Conservation (phyloP, 176 grass and related monocot genomes). For the Triticum aestivum region DNA sequence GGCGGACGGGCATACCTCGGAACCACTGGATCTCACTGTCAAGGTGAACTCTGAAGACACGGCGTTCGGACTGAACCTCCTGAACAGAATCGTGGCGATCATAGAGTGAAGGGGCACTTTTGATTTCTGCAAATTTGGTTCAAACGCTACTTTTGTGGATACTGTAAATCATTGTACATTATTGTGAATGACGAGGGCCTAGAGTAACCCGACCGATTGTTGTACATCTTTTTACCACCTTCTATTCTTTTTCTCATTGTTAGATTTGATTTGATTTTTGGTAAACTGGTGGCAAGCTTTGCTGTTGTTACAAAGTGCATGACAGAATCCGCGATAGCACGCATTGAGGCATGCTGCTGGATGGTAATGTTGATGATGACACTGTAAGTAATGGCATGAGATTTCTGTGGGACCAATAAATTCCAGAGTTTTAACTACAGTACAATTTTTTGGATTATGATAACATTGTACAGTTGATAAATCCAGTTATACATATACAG, state of each 20-base stretch:
- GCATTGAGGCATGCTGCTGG: too few relatives aligned
- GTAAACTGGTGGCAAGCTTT: neutral
- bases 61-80: slow-evolving; percentile 65
- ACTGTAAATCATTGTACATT: slow-evolving; percentile 34
- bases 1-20: slow-evolving; percentile 48
- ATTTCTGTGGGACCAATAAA: neutral
- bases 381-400: neutral
- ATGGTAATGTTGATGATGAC: too few relatives aligned
- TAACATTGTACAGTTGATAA: neutral
- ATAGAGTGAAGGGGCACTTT: slow-evolving; percentile 46
- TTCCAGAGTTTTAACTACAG: neutral
- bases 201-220: neutral
- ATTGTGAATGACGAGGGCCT: neutral
- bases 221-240: neutral
- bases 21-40: slow-evolving; percentile 52
- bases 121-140: neutral
- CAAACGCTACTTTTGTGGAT: neutral
- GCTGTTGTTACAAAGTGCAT: too few relatives aligned
- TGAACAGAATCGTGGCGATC: slow-evolving; percentile 61
- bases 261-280: neutral
- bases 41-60: slow-evolving; percentile 94
- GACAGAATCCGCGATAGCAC: too few relatives aligned
- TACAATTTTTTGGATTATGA: too few relatives aligned
- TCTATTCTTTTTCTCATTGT: neutral
- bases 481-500: neutral